These are phyloP conservation scores for Cornus florida DNA, from an alignment of 148 eudicot genomes.

Conservation along the genomic window DNA sequence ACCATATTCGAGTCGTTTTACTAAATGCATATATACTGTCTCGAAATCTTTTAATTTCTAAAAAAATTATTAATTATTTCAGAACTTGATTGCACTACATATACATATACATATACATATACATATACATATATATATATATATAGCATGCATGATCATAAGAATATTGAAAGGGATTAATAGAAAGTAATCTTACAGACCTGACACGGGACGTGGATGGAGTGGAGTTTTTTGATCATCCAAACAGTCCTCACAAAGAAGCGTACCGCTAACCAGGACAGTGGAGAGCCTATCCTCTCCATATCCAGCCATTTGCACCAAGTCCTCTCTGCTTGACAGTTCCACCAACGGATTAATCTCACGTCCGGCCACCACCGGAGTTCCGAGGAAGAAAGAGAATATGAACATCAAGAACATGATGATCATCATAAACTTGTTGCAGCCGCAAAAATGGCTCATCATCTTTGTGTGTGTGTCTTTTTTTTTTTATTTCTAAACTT, in stretches of 20 bases:
- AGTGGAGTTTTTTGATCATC: constrained; percentile 4
- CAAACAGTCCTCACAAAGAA: constrained; percentile 36
- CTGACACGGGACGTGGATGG: constrained; percentile 37
- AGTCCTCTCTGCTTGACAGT: constrained; percentile 37
- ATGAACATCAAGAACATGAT: constrained; percentile 10
- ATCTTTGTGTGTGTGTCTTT: constrained; percentile 23
- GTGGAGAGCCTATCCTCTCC: constrained; percentile 75
- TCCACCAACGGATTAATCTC: constrained; percentile 12
- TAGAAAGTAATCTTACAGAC: not conserved
- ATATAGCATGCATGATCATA: not conserved
- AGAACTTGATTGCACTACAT: no score
- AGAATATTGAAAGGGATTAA: not conserved
- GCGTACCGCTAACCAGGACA: constrained; percentile 41
- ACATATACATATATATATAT: no score
- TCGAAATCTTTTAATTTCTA: no score
- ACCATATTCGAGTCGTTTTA: no score
- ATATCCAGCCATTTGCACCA: constrained; percentile 54
- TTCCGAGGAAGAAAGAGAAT: constrained; percentile 19
- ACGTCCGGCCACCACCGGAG: constrained; percentile 1
- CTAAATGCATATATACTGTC: no score
- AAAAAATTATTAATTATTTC: no score
- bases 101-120: no score
- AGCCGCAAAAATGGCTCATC: constrained; percentile 29
- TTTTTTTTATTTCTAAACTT: constrained; percentile 5
- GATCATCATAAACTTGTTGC: constrained; percentile 21